Evolutionary conservation across 1,284 basidiomycete genomes (phyloP), one percentile per base, ranked within the genome.

Genomic region (Sporisorium reilianum): DNA sequence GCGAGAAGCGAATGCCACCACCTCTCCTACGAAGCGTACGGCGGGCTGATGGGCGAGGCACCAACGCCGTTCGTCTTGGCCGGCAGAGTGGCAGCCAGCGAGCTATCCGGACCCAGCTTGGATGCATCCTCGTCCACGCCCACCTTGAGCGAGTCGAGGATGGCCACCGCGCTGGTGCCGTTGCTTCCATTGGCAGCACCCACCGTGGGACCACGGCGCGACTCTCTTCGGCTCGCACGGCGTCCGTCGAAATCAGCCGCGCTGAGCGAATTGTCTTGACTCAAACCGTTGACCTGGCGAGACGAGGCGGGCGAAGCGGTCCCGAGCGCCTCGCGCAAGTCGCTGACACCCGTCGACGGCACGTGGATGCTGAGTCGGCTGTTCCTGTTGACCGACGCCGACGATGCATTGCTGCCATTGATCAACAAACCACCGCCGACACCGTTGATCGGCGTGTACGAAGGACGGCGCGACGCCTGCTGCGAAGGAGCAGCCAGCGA

Each of bases 91-190:
- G 40, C 44, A 0, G 50, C 40, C 55, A 55, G 25, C 18, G 63
- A 62, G 50, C 65, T 74, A n/a, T 74, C 71, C 6, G 55, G 55
- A 1, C 65, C 71, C 34, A 74, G 48, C 25, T n/a, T 28, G 10
- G 58, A 46, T 5, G 67, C n/a, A 20, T 75, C 60, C 26, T 75
- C 64, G 30, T 64, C 64, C 9, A 55, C 50, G 22, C 73, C 73
- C 12, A 75, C 73, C 52, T 71, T 71, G 57, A 75, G 61, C 41
- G 67, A 64, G 64, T 75, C 73, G 18, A 75, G 60, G 50, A 75
- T 66, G n/a, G 59, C 64, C 22, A 71, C 68, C 2, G 68, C 73
- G 34, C 67, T 63, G 0, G 34, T 48, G 5, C 54, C 54, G 38
- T 58, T 61, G 46, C 40, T 63, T 23, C 73, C 67, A 26, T 66